These are phyloP conservation scores for Zymoseptoria ardabiliae DNA, from an alignment of 2,329 filamentous ascomycete species.

Conservation along the genomic window DNA sequence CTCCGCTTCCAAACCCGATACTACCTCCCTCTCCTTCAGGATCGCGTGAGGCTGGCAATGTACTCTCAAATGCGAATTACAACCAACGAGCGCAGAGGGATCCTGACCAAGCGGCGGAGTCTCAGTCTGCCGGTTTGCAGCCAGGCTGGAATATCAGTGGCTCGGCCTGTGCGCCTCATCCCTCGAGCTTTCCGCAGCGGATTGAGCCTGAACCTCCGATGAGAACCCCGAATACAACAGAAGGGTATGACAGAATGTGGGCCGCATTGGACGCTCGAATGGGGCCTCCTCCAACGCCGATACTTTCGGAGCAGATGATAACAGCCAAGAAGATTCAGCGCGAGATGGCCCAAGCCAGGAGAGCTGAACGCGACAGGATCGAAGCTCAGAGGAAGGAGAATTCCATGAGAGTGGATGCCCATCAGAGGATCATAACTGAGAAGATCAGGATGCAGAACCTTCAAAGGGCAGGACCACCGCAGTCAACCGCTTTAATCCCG, in stretches of 20 bases:
- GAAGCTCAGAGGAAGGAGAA: not conserved
- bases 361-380: not conserved
- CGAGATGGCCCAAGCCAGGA: not conserved
- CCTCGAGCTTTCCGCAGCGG: too few relatives aligned
- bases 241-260: not conserved
- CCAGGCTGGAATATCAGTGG: not conserved
- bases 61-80: not conserved
- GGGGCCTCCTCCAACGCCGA: not conserved
- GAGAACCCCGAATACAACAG: not conserved
- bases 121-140: not conserved
- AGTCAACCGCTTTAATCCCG: too few relatives aligned
- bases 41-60: not conserved
- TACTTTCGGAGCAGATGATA: too few relatives aligned
- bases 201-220: not conserved
- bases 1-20: not conserved
- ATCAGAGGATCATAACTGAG: not conserved
- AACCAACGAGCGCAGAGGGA: not conserved
- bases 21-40: not conserved
- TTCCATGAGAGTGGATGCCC: too few relatives aligned
- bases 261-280: not conserved
- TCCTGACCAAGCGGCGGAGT: too few relatives aligned
- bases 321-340: not conserved
- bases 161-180: not conserved
- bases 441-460: not conserved
- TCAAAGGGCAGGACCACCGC: too few relatives aligned